Percentiles rank a stretch among this genome's conserved stretches.
These are phyloP conservation scores for Aegilops sharonensis DNA, from an alignment of 176 grass and related monocot species.

Conservation along the genomic window DNA sequence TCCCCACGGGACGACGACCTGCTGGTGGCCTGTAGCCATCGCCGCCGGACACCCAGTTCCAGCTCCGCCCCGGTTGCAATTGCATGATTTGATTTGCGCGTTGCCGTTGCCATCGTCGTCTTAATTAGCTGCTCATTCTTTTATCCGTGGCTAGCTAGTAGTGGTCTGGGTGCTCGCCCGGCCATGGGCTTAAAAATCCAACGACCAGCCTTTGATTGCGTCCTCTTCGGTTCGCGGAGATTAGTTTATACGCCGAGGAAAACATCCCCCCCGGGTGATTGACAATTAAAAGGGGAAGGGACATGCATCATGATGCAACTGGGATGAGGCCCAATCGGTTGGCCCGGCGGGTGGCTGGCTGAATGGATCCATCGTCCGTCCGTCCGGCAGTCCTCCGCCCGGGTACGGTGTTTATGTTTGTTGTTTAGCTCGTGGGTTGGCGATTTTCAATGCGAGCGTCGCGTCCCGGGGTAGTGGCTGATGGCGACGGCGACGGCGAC, in stretches of 20 bases:
- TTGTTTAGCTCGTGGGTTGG: not conserved
- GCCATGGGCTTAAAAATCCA: not conserved
- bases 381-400: not conserved
- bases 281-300: not conserved
- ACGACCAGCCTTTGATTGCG: not conserved
- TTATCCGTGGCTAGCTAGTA: not conserved
- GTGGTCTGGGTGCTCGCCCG: not conserved
- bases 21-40: not conserved
- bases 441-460: not conserved
- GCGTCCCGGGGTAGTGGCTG: not conserved
- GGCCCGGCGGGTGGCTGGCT: not conserved
- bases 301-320: not conserved
- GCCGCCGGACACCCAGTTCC: conserved; percentile 11
- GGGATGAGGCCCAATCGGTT: not conserved
- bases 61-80: not conserved
- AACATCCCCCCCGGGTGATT: not conserved
- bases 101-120: not conserved
- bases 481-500: not conserved
- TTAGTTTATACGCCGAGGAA: not conserved
- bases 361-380: not conserved
- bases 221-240: not conserved
- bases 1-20: not conserved
- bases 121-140: not conserved
- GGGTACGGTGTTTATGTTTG: not conserved
- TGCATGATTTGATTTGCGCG: not conserved